Evolutionary conservation across 164 flowering plant genomes (phyloP).

Genomic region (Stephania cephalantha): DNA sequence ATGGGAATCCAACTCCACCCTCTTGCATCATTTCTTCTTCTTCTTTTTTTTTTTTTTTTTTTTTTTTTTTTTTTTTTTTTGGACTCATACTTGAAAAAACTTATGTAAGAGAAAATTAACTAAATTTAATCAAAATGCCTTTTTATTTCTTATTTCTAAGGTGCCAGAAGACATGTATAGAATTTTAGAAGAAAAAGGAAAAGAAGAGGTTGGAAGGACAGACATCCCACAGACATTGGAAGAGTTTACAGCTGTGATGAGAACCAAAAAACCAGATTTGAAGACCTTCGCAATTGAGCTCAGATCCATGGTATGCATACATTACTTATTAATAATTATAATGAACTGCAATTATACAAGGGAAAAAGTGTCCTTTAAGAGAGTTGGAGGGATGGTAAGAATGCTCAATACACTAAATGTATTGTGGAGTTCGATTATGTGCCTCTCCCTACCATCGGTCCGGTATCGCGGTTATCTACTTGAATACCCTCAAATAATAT

Average conservation of each 20-base stretch:
- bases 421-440: too few species aligned
- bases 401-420: too few species aligned
- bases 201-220: conserved; percentile 22
- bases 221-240: conserved; percentile 73
- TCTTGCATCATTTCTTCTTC: too few species aligned
- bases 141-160: conserved; percentile 21
- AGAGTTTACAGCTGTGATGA: conserved; percentile 68
- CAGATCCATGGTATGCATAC: conserved; percentile 57
- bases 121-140: background rate
- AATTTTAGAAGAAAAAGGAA: conserved; percentile 44
- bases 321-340: background rate
- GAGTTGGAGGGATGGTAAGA: too few species aligned
- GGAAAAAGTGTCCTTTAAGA: too few species aligned
- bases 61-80: too few species aligned
- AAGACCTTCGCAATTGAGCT: conserved; percentile 67
- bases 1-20: too few species aligned
- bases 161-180: conserved; percentile 85
- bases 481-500: too few species aligned
- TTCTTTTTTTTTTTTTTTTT: too few species aligned
- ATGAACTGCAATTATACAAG: too few species aligned
- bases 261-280: conserved; percentile 47
- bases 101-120: background rate
- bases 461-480: too few species aligned
- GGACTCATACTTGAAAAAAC: background rate
- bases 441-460: too few species aligned